A percentile compares a stretch with the other conserved stretches of the same genome.
These are phyloP conservation scores for Beta vulgaris DNA, from an alignment of 148 eudicot genomes.

Conservation along the genomic window DNA sequence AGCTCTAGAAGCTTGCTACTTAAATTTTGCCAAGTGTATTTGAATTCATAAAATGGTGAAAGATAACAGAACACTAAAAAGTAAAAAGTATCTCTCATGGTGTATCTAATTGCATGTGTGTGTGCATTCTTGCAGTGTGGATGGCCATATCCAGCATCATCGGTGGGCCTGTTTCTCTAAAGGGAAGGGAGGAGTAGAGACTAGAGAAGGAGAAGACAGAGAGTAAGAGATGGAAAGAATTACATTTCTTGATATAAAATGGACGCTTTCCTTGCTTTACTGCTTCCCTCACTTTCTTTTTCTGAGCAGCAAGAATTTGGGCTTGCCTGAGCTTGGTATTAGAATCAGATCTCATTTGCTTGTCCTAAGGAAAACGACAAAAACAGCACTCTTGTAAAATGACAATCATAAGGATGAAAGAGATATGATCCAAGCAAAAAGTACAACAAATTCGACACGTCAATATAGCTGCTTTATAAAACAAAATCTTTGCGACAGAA, in stretches of 20 bases:
- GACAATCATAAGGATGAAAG: background rate
- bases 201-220: background rate
- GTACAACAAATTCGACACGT: background rate
- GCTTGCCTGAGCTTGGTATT: conserved; percentile 48
- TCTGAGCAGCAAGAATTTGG: conserved; percentile 75
- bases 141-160: background rate
- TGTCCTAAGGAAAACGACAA: conserved; percentile 42
- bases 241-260: conserved; percentile 84
- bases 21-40: background rate
- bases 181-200: background rate
- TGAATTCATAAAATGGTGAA: background rate
- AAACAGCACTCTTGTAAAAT: conserved; percentile 16
- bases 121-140: background rate
- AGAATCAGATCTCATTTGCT: conserved; percentile 63
- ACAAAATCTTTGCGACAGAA: background rate
- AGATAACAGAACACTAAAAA: background rate
- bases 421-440: background rate
- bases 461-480: background rate
- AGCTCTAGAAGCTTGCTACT: background rate
- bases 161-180: too few relatives aligned
- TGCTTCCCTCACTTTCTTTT: conserved; percentile 86
- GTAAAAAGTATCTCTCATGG: background rate
- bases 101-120: background rate
- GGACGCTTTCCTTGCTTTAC: conserved; percentile 89
- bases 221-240: conserved; percentile 21